phyloP scores from a whole-genome alignment of 305 asterid genomes.

The Euphrasia arctica region DNA sequence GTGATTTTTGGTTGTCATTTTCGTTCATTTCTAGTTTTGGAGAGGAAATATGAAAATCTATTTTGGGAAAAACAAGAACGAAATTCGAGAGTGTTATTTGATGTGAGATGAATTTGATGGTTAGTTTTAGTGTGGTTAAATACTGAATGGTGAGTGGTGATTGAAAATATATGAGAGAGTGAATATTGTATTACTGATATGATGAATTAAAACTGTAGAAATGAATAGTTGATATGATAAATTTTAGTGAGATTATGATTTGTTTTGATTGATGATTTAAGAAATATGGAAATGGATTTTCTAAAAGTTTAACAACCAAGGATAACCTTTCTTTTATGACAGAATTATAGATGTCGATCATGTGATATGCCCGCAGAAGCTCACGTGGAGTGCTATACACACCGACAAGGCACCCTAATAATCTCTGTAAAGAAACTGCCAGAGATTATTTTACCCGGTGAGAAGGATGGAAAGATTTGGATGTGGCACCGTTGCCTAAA shows the following conservation, averaged over 20 bases:
- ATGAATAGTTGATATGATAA: not conserved
- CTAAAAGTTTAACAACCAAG: not conserved
- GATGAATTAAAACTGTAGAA: not conserved
- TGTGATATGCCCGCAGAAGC: slow-evolving; percentile 97
- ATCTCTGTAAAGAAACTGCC: slow-evolving; percentile 89
- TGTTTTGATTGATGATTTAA: not conserved
- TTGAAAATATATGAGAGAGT: not conserved
- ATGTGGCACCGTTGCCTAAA: slow-evolving; percentile 99
- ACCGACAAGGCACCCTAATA: slow-evolving; percentile 90
- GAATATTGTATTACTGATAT: not conserved
- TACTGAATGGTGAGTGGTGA: slow-evolving; percentile 1
- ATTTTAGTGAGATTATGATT: not conserved
- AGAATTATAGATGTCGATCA: slow-evolving; percentile 80
- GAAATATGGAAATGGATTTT: not conserved
- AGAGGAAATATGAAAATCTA: not conserved
- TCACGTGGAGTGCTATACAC: slow-evolving; percentile 94
- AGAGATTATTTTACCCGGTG: slow-evolving; percentile 74
- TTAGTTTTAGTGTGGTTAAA: slow-evolving; percentile 1
- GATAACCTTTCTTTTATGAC: slow-evolving; percentile 28
- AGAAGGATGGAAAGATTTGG: slow-evolving; percentile 92
- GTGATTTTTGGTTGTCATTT: slow-evolving; percentile 4
- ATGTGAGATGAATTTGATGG: not conserved
- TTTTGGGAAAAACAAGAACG: not conserved
- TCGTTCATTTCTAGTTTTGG: not conserved
- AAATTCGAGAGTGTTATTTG: not conserved